Conservation (phyloP, 108 stramenopile genomes). For the Halocafeteria seosinensis region DNA sequence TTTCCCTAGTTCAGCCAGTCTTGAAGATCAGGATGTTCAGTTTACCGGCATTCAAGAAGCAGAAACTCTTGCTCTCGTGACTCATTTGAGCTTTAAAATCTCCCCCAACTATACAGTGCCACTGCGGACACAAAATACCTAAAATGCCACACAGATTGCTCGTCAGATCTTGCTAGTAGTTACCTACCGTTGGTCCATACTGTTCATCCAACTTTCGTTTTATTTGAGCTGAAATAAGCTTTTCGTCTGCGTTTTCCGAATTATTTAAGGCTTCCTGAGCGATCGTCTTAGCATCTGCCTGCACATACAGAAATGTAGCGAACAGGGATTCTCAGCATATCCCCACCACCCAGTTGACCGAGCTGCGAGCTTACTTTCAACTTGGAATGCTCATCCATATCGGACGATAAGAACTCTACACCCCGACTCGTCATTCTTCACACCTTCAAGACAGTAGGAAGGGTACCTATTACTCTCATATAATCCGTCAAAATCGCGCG, state of each 20-base stretch:
- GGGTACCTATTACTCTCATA: too few relatives aligned
- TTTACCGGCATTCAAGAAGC: constrained; percentile 26
- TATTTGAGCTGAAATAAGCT: not conserved
- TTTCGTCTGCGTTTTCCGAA: not conserved
- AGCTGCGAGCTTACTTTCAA: not conserved
- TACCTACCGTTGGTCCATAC: not conserved
- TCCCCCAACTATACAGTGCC: not conserved
- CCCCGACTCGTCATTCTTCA: too few relatives aligned
- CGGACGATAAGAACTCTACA: too few relatives aligned
- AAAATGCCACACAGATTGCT: not conserved
- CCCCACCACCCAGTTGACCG: not conserved
- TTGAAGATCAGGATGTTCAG: constrained; percentile 22
- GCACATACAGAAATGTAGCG: not conserved
- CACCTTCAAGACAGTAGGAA: too few relatives aligned
- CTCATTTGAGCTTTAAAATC: not conserved
- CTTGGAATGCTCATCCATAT: not conserved
- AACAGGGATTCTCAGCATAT: not conserved
- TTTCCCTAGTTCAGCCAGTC: too few relatives aligned
- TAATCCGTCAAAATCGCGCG: too few relatives aligned
- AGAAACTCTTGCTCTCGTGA: constrained; percentile 6
- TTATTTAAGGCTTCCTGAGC: not conserved
- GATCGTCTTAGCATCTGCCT: not conserved
- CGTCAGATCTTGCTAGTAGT: not conserved
- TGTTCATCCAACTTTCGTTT: not conserved
- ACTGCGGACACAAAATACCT: not conserved